phyloP scores from a whole-genome alignment of 495 filamentous ascomycete species.

The Podospora australis region DNA sequence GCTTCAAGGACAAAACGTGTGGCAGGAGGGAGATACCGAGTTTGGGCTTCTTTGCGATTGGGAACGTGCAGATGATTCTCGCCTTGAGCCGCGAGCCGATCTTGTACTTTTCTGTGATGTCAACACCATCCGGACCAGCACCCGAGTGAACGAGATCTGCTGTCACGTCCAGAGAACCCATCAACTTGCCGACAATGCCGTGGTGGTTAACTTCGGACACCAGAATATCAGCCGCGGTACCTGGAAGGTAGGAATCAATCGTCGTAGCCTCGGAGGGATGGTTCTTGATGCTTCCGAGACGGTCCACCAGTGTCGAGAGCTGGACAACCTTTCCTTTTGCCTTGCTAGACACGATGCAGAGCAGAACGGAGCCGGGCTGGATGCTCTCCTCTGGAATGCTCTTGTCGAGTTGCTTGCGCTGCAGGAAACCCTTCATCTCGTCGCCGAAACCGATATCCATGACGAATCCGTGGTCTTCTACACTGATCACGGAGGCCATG shows the following conservation, averaged over 20 bases:
- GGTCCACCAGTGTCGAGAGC: conserved; percentile 67
- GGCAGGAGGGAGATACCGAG: conserved; percentile 80
- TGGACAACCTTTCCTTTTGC: conserved; percentile 78
- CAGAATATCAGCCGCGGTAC: conserved; percentile 79
- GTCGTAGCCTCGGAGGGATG: conserved; percentile 71
- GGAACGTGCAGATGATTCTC: conserved; percentile 79
- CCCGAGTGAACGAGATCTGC: conserved; percentile 87
- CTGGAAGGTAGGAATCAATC: conserved; percentile 83
- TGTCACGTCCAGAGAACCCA: conserved; percentile 84
- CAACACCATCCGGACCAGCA: conserved; percentile 52
- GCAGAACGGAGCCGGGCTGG: conserved; percentile 62
- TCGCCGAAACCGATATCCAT: conserved; percentile 83
- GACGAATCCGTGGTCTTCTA: conserved; percentile 90
- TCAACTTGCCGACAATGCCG: conserved; percentile 69
- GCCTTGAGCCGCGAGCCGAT: conserved; percentile 77
- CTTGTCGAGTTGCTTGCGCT: conserved; percentile 73
- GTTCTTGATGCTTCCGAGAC: conserved; percentile 61
- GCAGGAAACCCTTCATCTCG: conserved; percentile 72
- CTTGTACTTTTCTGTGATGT: conserved; percentile 67
- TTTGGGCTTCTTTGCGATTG: conserved; percentile 68
- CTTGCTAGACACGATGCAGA: conserved; percentile 75
- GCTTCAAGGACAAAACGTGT: conserved; percentile 64
- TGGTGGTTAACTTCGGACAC: conserved; percentile 62
- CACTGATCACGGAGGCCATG: conserved; percentile 81
- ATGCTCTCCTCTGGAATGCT: conserved; percentile 57